phyloP scores from a whole-genome alignment of 176 grass and related monocot species.

The Oryza longistaminata region DNA sequence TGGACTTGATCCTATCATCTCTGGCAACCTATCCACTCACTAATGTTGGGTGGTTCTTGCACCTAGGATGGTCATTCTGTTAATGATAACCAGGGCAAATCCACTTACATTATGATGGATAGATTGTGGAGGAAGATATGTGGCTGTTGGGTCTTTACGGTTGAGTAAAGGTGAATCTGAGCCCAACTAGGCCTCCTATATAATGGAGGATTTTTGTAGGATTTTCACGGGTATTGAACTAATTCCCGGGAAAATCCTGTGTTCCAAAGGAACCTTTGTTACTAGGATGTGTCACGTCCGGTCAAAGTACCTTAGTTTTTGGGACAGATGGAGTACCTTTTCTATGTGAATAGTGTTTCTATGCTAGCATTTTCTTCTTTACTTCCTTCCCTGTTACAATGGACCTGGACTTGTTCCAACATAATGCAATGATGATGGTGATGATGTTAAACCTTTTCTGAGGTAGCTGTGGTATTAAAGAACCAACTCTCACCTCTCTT shows the following conservation, averaged over 20 bases:
- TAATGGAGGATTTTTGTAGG: background rate
- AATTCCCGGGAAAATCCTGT: background rate
- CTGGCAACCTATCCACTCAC: background rate
- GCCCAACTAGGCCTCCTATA: background rate
- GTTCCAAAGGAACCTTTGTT: too few relatives aligned
- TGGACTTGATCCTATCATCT: too few relatives aligned
- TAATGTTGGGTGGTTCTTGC: background rate
- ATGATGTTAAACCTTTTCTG: too few relatives aligned
- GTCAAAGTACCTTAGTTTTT: too few relatives aligned
- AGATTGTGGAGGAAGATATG: background rate
- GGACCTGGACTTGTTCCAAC: too few relatives aligned
- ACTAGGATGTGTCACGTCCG: too few relatives aligned
- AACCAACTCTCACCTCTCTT: too few relatives aligned
- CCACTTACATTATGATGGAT: background rate
- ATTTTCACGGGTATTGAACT: background rate
- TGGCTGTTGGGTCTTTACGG: background rate
- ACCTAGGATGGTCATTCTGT: constrained; percentile 26
- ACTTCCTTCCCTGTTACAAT: background rate
- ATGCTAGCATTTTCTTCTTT: background rate
- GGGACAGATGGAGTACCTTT: too few relatives aligned
- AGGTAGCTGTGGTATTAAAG: too few relatives aligned
- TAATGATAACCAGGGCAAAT: constrained; percentile 19
- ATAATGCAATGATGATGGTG: too few relatives aligned
- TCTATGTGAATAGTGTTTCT: background rate
- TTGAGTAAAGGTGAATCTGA: constrained; percentile 36